Percentiles rank a stretch among this genome's conserved stretches.
Conservation (phyloP, 2,329 filamentous ascomycete genomes). For the Hypoxylon sp. region DNA sequence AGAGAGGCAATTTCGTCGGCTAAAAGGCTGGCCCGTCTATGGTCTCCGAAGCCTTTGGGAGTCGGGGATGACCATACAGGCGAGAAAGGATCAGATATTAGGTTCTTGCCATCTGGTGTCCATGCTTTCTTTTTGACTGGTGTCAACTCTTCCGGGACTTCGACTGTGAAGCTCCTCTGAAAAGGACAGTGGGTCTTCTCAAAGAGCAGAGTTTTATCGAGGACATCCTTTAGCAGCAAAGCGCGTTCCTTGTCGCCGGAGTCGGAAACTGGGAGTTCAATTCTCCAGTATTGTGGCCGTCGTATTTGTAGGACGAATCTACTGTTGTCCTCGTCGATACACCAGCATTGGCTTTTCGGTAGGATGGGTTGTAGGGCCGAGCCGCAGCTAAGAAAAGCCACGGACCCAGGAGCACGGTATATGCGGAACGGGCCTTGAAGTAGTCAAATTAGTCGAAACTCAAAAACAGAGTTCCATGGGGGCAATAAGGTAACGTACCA, state of each 20-base stretch:
- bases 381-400: conserved; percentile 89
- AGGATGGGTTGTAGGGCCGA: conserved; percentile 87
- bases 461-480: conserved; percentile 28
- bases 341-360: conserved; percentile 94
- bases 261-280: conserved; percentile 81
- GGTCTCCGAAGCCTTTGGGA: conserved; percentile 44
- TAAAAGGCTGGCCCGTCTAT: conserved; percentile 40
- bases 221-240: conserved; percentile 75
- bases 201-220: conserved; percentile 83
- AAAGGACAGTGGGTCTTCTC: conserved; percentile 93
- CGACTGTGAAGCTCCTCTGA: conserved; percentile 79
- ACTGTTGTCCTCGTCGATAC: conserved; percentile 84
- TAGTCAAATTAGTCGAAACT: conserved; percentile 12
- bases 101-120: conserved; percentile 68
- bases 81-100: conserved; percentile 58
- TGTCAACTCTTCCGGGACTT: conserved; percentile 76
- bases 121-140: conserved; percentile 78
- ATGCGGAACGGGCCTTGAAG: conserved; percentile 79
- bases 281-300: conserved; percentile 88
- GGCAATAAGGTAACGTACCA: conserved; percentile 63
- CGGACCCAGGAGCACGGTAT: conserved; percentile 87
- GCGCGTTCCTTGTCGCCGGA: conserved; percentile 75
- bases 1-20: conserved; percentile 24
- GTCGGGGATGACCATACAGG: conserved; percentile 41
- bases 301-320: conserved; percentile 90